Evolutionary conservation across 306 rosid genomes (phyloP).

Genomic region (Dryas alaskensis): DNA sequence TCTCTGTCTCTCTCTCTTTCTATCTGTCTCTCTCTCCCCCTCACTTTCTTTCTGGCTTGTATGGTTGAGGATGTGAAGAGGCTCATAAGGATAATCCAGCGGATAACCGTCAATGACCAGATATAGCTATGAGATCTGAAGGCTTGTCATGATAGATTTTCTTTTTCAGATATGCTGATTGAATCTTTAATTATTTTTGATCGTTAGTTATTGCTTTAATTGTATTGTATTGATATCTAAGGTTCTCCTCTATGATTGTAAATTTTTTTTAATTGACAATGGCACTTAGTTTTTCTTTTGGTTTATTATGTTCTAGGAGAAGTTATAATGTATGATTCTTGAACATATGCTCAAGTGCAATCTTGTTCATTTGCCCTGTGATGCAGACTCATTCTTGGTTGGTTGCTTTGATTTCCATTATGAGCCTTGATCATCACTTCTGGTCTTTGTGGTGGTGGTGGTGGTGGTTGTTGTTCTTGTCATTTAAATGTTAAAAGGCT

Average conservation of each 20-base stretch:
- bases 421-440: not conserved
- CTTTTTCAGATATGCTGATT: no score
- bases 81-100: conserved; percentile 1
- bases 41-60: not conserved
- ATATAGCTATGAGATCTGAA: conserved; percentile 16
- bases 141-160: not conserved
- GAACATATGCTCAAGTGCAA: not conserved
- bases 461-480: not conserved
- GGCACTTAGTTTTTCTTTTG: no score
- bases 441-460: not conserved
- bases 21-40: no score
- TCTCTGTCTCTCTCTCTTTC: not conserved
- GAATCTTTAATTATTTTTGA: no score
- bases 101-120: not conserved
- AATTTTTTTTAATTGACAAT: no score
- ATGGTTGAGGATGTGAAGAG: conserved; percentile 15
- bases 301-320: not conserved
- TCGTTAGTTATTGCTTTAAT: no score
- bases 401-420: not conserved
- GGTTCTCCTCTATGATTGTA: no score
- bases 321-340: no score
- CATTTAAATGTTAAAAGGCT: not conserved
- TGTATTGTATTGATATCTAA: no score
- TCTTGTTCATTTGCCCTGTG: not conserved
- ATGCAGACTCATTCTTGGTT: not conserved